Conservation (phyloP, 2,329 filamentous ascomycete genomes). For the Cordyceps cicadae region DNA sequence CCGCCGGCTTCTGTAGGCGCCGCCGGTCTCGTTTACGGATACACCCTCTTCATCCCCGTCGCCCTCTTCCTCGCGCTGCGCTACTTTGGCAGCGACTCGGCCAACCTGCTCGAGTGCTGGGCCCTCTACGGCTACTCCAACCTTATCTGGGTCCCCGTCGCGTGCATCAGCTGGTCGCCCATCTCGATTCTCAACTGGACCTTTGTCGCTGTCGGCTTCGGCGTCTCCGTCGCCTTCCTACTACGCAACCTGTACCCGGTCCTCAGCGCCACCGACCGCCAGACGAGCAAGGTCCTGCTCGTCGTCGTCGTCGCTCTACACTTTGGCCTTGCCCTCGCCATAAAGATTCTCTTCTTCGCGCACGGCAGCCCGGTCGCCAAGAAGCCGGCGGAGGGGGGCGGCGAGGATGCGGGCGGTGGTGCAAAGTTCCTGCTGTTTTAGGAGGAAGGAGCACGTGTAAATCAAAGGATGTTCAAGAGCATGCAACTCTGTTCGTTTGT, state of each 20-base stretch:
- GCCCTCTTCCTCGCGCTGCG: constrained; percentile 79
- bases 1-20: constrained; percentile 45
- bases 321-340: constrained; percentile 81
- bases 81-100: constrained; percentile 91
- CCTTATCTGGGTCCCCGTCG: constrained; percentile 93
- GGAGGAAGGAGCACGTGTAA: not conserved
- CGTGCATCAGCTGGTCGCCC: constrained; percentile 82
- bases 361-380: constrained; percentile 49
- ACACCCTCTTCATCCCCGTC: constrained; percentile 80
- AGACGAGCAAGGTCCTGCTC: constrained; percentile 81
- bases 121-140: constrained; percentile 94
- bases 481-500: not conserved
- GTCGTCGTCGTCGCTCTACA: constrained; percentile 78
- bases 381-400: constrained; percentile 28
- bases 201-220: constrained; percentile 83
- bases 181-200: constrained; percentile 84
- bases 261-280: constrained; percentile 82
- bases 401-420: constrained; percentile 13
- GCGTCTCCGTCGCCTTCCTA: constrained; percentile 72
- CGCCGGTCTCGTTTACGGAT: constrained; percentile 89
- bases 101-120: constrained; percentile 91
- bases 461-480: not conserved
- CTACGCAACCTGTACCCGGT: constrained; percentile 85
- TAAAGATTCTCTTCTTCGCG: constrained; percentile 96
- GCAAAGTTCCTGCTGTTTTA: constrained; percentile 15